Base-by-base conservation (phyloP, 768 basidiomycete genomes). In the Russula sp. region DNA sequence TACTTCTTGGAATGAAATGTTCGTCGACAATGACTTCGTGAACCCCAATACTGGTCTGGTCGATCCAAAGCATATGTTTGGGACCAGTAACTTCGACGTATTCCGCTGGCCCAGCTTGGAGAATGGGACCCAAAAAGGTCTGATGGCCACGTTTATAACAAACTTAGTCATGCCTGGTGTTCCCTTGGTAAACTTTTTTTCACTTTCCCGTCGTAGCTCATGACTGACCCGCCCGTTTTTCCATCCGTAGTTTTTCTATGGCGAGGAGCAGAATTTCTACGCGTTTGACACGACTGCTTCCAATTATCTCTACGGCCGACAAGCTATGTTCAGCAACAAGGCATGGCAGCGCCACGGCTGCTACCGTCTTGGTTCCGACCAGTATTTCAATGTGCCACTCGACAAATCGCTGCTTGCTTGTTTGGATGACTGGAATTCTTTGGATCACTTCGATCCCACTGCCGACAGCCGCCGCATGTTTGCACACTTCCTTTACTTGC, bases 301-400 rank as follows among this genome's bases (percentile, higher is more conserved):
- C 71, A 97, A 97, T 76, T 97, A 97, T 77, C 86, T 97, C 60
- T 94, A 88, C 69, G 90, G 94, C 49, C 94, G 94, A 78, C 94
- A 97, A 77, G 84, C 93, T 18, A 97, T 97, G 94, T 81, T 87
- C 57, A 80, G 83, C 64, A 90, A 81, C 73, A 83, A 78, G 56
- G 94, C 94, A 5, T 97, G 94, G 94, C 89, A 93, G 72, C 84
- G 89, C 38, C 94, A 97, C 72, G 94, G 94, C 6, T 97, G 94
- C 75, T 97, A 97, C 74, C 81, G 79, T 51, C 84, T 96, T 38
- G 94, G 94, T 13, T 96, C 94, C 9, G 80, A 83, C 65, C 94
- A 96, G 72, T 97, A 94, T 77, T 97, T 89, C 81, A 94, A 96
- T 76, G 90, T 95, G 84, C 89, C 90, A 1, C 79, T 95, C 68